Base-by-base conservation (phyloP, 352 stramenopile genomes). In the Albugo candida region DNA sequence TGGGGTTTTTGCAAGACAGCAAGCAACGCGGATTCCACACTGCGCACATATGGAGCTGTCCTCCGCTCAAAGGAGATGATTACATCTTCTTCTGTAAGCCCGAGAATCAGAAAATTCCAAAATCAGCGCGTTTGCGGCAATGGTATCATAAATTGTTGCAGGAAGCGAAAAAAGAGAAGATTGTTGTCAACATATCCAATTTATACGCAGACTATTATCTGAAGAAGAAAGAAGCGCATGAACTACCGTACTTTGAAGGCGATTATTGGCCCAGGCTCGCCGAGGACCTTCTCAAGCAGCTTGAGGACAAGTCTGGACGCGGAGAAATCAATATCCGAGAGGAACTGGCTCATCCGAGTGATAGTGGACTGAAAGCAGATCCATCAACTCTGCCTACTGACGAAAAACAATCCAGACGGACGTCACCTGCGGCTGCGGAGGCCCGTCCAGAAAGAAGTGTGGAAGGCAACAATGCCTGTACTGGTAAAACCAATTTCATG, bases 221-320 rank as follows among this genome's bases (percentile, higher is more conserved):
- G 55, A 87, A 87, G 55, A 86, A 86, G 59, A 92, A 88, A 52
- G 64, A 70, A 14, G 78, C 78, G 1, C 70, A 86, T 27, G 76
- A 92, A 36, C 52, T 99, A 38, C 95, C 95, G 5, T 99, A 99
- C 63, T 97, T 99, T 63, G 95, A 98, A 63, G 95, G 95, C 16
- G 95, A 99, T 55, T 99, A 99, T 55, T 99, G 96, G 85, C 92
- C 92, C 8, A 85, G 89, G 18, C 87, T 99, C 31, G 92, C 94
- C 1, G 95, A 99, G 53, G 96, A 98, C 67, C 81, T 98, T 45
- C 97, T 98, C 52, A 98, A 98, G 63, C 91, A 98, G 47, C 67
- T 97, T 11, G 92, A 97, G 53, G 91, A 97, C 41, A 95, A 95
- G 54, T 14, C 14, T 16, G 16, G 14, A 41, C 14, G 47, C 11